phyloP scores from a whole-genome alignment of 2,329 filamentous ascomycete species.

The Endoconidiophora polonica region DNA sequence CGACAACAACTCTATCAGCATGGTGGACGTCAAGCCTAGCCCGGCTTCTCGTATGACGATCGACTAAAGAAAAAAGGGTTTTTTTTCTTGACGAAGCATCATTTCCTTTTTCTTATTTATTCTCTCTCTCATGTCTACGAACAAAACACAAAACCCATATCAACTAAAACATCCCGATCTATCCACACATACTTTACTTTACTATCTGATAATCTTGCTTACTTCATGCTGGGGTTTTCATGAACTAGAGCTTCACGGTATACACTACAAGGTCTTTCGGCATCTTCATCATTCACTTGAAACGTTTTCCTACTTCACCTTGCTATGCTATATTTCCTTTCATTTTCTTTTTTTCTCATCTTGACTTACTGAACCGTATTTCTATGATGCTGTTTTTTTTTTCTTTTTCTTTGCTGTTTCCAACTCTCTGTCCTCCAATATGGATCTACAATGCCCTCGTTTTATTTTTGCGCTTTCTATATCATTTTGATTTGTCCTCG shows the following conservation, averaged over 20 bases:
- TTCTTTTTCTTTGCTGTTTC: constrained; percentile 12
- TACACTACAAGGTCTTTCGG: background rate
- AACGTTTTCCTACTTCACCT: background rate
- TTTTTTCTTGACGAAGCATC: no score
- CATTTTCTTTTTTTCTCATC: background rate
- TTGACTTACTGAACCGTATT: no score
- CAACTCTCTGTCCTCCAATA: no score
- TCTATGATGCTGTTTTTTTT: background rate
- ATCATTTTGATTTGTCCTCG: constrained; percentile 5
- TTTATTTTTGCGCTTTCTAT: constrained; percentile 6
- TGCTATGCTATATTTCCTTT: background rate
- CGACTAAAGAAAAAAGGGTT: constrained; percentile 26
- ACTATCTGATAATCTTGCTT: background rate
- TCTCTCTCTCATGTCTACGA: constrained; percentile 9
- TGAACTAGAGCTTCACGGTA: background rate
- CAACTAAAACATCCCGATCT: background rate
- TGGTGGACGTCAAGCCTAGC: constrained; percentile 39
- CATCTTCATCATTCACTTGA: background rate
- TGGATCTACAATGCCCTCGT: no score
- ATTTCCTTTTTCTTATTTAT: constrained; percentile 1
- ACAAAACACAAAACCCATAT: background rate
- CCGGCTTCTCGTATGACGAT: constrained; percentile 44
- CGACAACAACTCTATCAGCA: constrained; percentile 37
- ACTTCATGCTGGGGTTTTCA: background rate
- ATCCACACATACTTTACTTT: background rate